Evolutionary conservation across 2,329 filamentous ascomycete species (phyloP).

Genomic region (Nemania sp.): DNA sequence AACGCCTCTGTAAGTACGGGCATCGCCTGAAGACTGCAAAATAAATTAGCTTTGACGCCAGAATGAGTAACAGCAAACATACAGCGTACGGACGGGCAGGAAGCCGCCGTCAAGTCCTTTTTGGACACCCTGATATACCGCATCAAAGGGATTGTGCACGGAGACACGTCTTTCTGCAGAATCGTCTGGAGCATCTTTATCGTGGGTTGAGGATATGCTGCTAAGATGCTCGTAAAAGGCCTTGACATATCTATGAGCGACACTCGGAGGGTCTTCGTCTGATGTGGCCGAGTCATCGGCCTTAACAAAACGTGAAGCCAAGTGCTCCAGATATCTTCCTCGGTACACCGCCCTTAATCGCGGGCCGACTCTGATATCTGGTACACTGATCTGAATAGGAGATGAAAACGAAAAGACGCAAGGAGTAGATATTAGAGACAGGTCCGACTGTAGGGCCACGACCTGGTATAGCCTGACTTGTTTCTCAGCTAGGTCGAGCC

Average conservation of each 20-base stretch:
- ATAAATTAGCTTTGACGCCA: slow-evolving; percentile 21
- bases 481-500: slow-evolving; percentile 39
- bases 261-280: not conserved
- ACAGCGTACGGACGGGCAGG: slow-evolving; percentile 35
- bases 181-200: not conserved
- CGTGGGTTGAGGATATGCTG: not conserved
- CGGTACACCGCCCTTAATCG: not conserved
- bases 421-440: slow-evolving; percentile 49
- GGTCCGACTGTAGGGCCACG: slow-evolving; percentile 47
- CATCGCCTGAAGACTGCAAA: slow-evolving; percentile 33
- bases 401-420: slow-evolving; percentile 30
- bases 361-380: slow-evolving; percentile 23
- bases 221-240: slow-evolving; percentile 32
- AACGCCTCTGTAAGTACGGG: slow-evolving; percentile 21
- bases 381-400: slow-evolving; percentile 22
- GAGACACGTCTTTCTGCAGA: slow-evolving; percentile 7
- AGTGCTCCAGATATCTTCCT: slow-evolving; percentile 23
- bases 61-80: slow-evolving; percentile 11
- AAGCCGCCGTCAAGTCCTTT: slow-evolving; percentile 26
- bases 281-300: slow-evolving; percentile 28
- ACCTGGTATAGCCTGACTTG: slow-evolving; percentile 54
- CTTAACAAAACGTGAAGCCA: slow-evolving; percentile 32
- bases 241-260: slow-evolving; percentile 26
- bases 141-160: slow-evolving; percentile 30
- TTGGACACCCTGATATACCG: slow-evolving; percentile 24